Percentiles rank a stretch among this genome's conserved stretches.
These are phyloP conservation scores for Myxozyma udenii DNA, from an alignment of 805 yeast species.

Conservation along the genomic window DNA sequence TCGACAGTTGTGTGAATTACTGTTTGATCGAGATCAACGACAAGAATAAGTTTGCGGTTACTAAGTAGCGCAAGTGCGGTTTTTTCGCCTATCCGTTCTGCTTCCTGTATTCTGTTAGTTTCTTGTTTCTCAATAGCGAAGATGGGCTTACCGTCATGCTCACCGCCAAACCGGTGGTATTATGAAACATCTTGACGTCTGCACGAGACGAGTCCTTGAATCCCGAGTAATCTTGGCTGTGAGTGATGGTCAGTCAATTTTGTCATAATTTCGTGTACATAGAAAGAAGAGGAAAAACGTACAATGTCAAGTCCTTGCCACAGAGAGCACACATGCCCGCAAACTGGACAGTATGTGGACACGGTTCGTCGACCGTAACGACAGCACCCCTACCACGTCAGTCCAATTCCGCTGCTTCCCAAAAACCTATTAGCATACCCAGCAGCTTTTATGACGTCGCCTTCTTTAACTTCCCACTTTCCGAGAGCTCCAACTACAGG, in stretches of 20 bases:
- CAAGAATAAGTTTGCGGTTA: constrained; percentile 73
- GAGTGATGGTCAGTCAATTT: constrained; percentile 37
- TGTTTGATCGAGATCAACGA: constrained; percentile 95
- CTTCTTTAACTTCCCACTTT: constrained; percentile 49
- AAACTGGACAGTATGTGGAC: constrained; percentile 88
- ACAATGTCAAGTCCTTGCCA: constrained; percentile 59
- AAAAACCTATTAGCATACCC: constrained; percentile 14
- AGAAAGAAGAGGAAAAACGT: neutral
- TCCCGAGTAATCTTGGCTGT: constrained; percentile 71
- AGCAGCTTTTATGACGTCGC: constrained; percentile 53
- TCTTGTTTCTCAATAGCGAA: too few species aligned
- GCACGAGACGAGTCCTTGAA: constrained; percentile 68
- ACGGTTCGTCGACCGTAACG: constrained; percentile 68
- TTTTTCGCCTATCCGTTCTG: constrained; percentile 71
- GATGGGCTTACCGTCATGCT: constrained; percentile 45
- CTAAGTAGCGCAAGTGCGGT: constrained; percentile 59
- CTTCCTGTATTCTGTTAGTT: constrained; percentile 51
- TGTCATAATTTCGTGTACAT: constrained; percentile 35
- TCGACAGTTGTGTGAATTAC: constrained; percentile 97
- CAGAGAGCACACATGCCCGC: constrained; percentile 94
- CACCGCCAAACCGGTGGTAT: constrained; percentile 76
- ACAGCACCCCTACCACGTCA: constrained; percentile 53
- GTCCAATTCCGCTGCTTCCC: too few species aligned
- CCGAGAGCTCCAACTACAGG: constrained; percentile 73
- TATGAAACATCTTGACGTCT: constrained; percentile 85